These are phyloP conservation scores for Diatrype stigma DNA, from an alignment of 2,329 filamentous ascomycete species.

Conservation along the genomic window DNA sequence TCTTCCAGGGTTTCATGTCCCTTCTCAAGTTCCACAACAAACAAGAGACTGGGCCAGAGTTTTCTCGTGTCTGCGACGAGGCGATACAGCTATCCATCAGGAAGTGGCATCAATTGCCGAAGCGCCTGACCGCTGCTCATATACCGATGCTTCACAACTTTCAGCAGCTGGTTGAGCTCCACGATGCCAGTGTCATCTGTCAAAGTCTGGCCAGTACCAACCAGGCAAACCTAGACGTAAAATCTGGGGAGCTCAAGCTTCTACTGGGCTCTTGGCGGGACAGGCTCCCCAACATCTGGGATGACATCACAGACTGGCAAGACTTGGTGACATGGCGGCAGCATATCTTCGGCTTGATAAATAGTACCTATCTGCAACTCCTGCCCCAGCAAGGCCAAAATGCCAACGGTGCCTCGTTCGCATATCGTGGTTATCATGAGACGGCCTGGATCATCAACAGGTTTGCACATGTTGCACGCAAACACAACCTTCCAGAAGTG, in stretches of 20 bases:
- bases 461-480: conserved; percentile 94
- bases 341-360: conserved; percentile 97
- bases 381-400: conserved; percentile 77
- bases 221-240: conserved; percentile 79
- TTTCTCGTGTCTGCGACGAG: conserved; percentile 88
- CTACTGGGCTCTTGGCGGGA: conserved; percentile 94
- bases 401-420: conserved; percentile 85
- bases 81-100: conserved; percentile 95
- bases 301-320: conserved; percentile 99
- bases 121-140: conserved; percentile 88
- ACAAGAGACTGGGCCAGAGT: conserved; percentile 74
- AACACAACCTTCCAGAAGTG: conserved; percentile 93
- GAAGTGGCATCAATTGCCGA: conserved; percentile 98
- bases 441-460: conserved; percentile 99
- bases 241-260: conserved; percentile 92
- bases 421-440: conserved; percentile 96
- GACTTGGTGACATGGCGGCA: conserved; percentile 99
- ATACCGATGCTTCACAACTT: conserved; percentile 95
- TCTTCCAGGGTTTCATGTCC: conserved; percentile 98
- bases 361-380: conserved; percentile 83
- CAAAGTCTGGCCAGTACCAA: conserved; percentile 83
- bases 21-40: conserved; percentile 91
- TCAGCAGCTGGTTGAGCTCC: conserved; percentile 93
- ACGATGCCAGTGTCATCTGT: conserved; percentile 96
- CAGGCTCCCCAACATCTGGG: conserved; percentile 94